A percentile compares a stretch with the other conserved stretches of the same genome.
phyloP scores from a whole-genome alignment of 108 stramenopile species.

The Conticribra guillardii region DNA sequence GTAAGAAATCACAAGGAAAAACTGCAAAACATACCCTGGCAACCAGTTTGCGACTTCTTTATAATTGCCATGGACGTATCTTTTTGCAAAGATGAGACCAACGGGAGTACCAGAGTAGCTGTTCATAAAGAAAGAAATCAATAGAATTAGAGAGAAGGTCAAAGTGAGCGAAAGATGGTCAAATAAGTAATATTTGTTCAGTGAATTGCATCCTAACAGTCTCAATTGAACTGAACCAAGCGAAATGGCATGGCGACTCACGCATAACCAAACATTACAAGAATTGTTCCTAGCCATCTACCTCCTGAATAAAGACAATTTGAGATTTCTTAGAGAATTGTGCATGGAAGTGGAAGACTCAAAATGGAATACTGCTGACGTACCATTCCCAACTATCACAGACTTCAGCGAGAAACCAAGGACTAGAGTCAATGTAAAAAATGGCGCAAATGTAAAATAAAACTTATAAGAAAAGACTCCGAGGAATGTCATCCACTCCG shows the following conservation, averaged over 20 bases:
- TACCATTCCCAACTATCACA: conserved; percentile 38
- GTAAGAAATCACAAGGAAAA: no score
- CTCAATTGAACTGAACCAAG: no score
- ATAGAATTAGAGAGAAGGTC: no score
- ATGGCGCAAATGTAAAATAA: conserved; percentile 30
- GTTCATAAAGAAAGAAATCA: no score
- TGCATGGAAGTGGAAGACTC: no score
- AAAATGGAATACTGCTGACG: no score
- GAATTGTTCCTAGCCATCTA: conserved; percentile 43
- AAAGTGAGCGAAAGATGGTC: no score
- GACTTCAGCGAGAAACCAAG: conserved; percentile 38
- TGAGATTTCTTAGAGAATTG: no score
- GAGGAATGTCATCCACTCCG: conserved; percentile 31
- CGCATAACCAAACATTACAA: conserved; percentile 42
- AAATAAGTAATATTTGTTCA: no score
- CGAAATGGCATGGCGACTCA: no score
- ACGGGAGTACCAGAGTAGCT: conserved; percentile 41
- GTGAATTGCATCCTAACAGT: no score
- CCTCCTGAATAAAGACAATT: no score
- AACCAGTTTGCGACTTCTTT: conserved; percentile 48
- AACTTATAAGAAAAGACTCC: conserved; percentile 37
- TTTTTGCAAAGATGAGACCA: conserved; percentile 52
- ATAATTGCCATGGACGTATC: conserved; percentile 34
- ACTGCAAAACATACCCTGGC: conserved; percentile 27
- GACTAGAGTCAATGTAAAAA: conserved; percentile 25